Base-by-base conservation (phyloP, 2,329 filamentous ascomycete species). In the Cercospora citrullina region DNA sequence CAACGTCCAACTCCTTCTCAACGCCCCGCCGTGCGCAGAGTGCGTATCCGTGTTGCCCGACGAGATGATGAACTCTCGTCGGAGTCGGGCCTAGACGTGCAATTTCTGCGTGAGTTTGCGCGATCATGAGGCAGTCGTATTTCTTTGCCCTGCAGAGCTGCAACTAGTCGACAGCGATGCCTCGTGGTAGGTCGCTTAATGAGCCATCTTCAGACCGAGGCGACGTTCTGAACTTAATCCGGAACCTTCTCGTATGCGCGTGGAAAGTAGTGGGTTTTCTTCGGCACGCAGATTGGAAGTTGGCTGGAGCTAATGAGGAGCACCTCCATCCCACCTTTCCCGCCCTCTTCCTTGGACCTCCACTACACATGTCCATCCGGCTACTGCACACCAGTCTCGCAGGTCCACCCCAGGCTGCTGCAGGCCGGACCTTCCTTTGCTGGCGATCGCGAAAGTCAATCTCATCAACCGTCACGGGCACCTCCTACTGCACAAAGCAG, bases 361-460 rank as follows among this genome's bases (percentile, higher is more conserved):
- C 61, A 53, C 51, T 23, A 26, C 31, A 23, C 23, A 30, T 45
- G 62, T 59, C 16, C 28, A 18, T 58, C n/a, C 55, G 55, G 62
- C 62, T 42, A 64, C 63, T 28, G 45, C 57, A 66, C 61, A 63
- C 48, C 58, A 61, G 28, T 39, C 55, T 62, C 51, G 53, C 60
- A 23, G 48, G 28, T 60, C 33, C 30, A 64, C 55, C 48, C 61
- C 55, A 39, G 51, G 48, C 18, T 57, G 30, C 51, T 58, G 62
- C 62, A 64, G 26, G 51, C 62, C 45, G 39, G 62, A 36, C 62
- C 18, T 42, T 45, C 31, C 26, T 59, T 21, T 58, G 64, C 59
- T 66, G 64, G 39, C 64, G 59, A 66, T 66, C 64, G 66, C 61
- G 39, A 64, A 68, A 68, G 53, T 58, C 60, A 68, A 68, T 68